Base-by-base conservation (phyloP, 2,329 filamentous ascomycete species). In the Cadophora gregata region DNA sequence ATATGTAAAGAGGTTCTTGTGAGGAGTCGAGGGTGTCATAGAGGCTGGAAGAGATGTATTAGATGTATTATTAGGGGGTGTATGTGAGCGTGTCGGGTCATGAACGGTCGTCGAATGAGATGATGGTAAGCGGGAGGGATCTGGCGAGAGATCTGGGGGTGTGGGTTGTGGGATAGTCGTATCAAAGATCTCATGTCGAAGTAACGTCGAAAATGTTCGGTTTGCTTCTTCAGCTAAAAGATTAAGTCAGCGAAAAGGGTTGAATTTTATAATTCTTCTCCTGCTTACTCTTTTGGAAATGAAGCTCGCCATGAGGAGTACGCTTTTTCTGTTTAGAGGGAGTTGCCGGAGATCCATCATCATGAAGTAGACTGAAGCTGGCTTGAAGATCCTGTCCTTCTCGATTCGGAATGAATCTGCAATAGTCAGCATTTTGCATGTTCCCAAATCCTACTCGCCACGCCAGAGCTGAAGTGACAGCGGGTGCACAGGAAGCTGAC, bases 1-100 rank as follows among this genome's bases (percentile, higher is more conserved):
- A 78, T 97, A 97, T 29, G 91, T 93, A 77, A 99, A 98, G 47
- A 99, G 87, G 72, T 99, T 99, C 81, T 97, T 98, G 79, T 97
- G 93, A 10, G 96, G 96, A 4, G 96, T 99, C 1, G 95, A 97
- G 0, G 96, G 96, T 0, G 95, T 97, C 66, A 96, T 84, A 65
- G 88, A 90, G 1, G 90, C 86, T 12, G 92, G 89, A n/a, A 93
- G 80, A 27, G 86, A 83, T 14, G 88, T 83, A 16, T 85, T 81
- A 16, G 88, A 82, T 21, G 80, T 79, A 72, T 89, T 88, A 66
- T 85, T 88, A 29, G 94, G 94, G 55, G 94, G 94, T 6, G 95
- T 97, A 72, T 91, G 89, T 59, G 92, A 91, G 75, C 92, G 86
- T 60, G 88, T 90, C 60, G 89, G 87, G 77, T 92, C 88, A 69